A percentile compares a stretch with the other conserved stretches of the same genome.
Evolutionary conservation across 164 flowering plant genomes (phyloP).

Genomic region (Macadamia integrifolia): DNA sequence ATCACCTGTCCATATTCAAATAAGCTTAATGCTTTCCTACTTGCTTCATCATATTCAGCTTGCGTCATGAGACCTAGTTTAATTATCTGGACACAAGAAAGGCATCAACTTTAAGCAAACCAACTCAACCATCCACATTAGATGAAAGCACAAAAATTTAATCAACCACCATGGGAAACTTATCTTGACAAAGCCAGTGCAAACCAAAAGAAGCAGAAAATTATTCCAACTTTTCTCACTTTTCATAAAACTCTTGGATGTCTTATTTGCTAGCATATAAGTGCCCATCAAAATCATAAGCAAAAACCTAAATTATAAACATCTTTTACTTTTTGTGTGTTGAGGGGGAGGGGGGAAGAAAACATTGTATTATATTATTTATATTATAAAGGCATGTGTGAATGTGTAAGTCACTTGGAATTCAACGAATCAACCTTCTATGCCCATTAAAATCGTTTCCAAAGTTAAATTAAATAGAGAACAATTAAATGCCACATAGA

Average conservation of each 20-base stretch:
- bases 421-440: no score
- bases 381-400: no score
- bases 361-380: neutral
- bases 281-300: neutral
- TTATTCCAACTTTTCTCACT: no score
- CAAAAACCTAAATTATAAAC: no score
- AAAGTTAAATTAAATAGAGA: neutral
- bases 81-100: slow-evolving; percentile 52
- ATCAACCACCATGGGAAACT: no score
- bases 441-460: neutral
- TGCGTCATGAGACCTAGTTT: slow-evolving; percentile 72
- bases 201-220: no score
- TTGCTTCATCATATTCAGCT: slow-evolving; percentile 84
- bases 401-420: no score
- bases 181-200: neutral
- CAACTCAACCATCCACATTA: neutral
- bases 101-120: slow-evolving; percentile 10
- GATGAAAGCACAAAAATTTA: neutral
- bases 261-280: neutral
- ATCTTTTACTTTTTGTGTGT: no score
- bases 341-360: no score
- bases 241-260: neutral
- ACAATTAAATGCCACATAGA: neutral
- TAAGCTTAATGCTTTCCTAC: slow-evolving; percentile 70
- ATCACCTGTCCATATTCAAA: slow-evolving; percentile 92